These are phyloP conservation scores for Debaryomyces udenii DNA, from an alignment of 1,139 yeast species.

Conservation along the genomic window DNA sequence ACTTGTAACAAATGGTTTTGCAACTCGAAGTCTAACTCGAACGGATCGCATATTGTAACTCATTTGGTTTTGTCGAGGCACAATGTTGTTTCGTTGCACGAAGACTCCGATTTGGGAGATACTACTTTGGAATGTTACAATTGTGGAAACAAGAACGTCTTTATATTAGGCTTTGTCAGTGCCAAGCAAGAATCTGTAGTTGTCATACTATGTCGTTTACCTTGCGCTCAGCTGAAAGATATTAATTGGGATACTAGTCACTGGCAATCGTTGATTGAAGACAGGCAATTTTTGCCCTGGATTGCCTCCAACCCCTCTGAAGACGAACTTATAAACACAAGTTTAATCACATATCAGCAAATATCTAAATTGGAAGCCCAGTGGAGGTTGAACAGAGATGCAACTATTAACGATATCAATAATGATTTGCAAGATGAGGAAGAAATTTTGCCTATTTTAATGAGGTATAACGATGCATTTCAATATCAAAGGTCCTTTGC, in stretches of 20 bases:
- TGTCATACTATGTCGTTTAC: conserved; percentile 83
- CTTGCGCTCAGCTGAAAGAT: conserved; percentile 81
- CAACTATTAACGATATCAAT: conserved; percentile 63
- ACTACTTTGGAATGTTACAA: conserved; percentile 86
- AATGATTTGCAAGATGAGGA: conserved; percentile 52
- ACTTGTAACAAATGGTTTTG: conserved; percentile 90
- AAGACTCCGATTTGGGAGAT: conserved; percentile 82
- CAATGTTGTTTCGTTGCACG: conserved; percentile 72
- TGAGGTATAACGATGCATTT: conserved; percentile 81
- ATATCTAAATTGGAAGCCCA: conserved; percentile 75
- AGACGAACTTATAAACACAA: conserved; percentile 59
- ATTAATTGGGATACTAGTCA: conserved; percentile 83
- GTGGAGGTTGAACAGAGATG: conserved; percentile 75
- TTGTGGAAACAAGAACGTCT: conserved; percentile 83
- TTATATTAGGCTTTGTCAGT: conserved; percentile 82
- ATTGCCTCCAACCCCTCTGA: conserved; percentile 69
- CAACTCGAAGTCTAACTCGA: conserved; percentile 64
- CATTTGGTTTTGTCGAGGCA: conserved; percentile 85
- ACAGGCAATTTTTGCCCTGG: conserved; percentile 80
- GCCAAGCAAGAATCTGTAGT: conserved; percentile 89
- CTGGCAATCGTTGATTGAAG: conserved; percentile 88
- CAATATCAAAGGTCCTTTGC: conserved; percentile 87
- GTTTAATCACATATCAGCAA: conserved; percentile 62
- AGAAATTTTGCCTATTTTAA: conserved; percentile 68
- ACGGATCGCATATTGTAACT: conserved; percentile 82